Base-by-base conservation (phyloP, 306 rosid genomes). In the Casuarina equisetifolia region DNA sequence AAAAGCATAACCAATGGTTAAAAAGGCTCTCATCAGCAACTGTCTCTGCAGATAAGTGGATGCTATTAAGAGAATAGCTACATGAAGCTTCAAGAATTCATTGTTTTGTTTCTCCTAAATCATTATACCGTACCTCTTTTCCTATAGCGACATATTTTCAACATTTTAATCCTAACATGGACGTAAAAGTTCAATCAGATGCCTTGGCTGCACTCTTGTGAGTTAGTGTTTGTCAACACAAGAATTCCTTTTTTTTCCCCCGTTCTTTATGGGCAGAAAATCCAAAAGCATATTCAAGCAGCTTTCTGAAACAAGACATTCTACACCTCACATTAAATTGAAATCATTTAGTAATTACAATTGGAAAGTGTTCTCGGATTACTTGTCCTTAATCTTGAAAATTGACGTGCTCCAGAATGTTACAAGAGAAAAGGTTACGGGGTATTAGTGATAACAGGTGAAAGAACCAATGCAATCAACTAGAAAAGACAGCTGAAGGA, bases 161-260 rank as follows among this genome's bases (percentile, higher is more conserved):
- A 13, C 38, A 35, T 63, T 63, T 63, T 35, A 35, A 63, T 12
- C 43, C 13, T 36, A 39, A 38, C 6, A 36, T 38, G 69, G 43
- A 63, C 13, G 69, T 63, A 63, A 39, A 63, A 63, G 45, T 63
- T 63, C 69, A 63, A 63, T 12, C 69, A 36, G 64, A 62, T 62
- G 69, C 43, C 69, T 62, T 62, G 20, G 38, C 45, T 38, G 38
- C n/a, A 63, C 17, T 38, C 69, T 63, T 13, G 9, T 63, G 6
- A 39, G 10, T 63, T 63, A 45, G 8, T 63, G 38, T 5, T 16
- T 2, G 45, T n/a, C 6, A 36, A 63, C 32, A 25, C 32, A 25
- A 25, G 32, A 25, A 25, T 9, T 9, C 12, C 10, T 9, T 46
- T 46, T 12, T 46, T 46, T 46, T 46, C 10, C 10, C 51, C 51